A percentile compares a stretch with the other conserved stretches of the same genome.
These are phyloP conservation scores for Talaromyces nanjingensis DNA, from an alignment of 495 filamentous ascomycete species.

Conservation along the genomic window DNA sequence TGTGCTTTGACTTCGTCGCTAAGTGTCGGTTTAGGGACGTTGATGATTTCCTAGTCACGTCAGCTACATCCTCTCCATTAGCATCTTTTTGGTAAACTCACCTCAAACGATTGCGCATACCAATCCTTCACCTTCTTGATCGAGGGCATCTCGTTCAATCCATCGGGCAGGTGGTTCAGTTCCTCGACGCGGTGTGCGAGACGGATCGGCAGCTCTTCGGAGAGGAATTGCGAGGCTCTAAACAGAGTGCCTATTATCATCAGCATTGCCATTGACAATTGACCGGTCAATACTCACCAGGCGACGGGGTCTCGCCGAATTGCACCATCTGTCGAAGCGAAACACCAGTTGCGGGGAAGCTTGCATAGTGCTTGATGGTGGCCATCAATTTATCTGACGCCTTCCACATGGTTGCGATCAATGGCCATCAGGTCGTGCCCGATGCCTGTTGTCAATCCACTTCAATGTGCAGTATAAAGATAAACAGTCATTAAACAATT, in stretches of 20 bases:
- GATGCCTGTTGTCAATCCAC: not conserved
- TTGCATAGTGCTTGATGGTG: constrained; percentile 97
- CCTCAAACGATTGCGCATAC: constrained; percentile 99
- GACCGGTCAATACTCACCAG: constrained; percentile 47
- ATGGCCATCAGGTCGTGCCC: constrained; percentile 23
- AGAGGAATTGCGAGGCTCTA: constrained; percentile 94
- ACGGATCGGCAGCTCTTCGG: constrained; percentile 95
- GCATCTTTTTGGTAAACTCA: constrained; percentile 26
- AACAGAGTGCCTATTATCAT: constrained; percentile 72
- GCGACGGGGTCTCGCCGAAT: constrained; percentile 86
- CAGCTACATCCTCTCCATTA: not conserved
- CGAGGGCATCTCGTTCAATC: constrained; percentile 95
- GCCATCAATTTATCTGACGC: constrained; percentile 86
- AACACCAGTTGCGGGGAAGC: constrained; percentile 94
- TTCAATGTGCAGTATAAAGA: not conserved
- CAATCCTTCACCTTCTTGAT: constrained; percentile 92
- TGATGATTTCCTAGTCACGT: constrained; percentile 75
- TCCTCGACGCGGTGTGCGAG: constrained; percentile 94
- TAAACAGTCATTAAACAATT: not conserved
- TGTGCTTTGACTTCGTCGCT: constrained; percentile 69
- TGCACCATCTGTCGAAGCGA: constrained; percentile 98
- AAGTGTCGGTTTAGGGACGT: constrained; percentile 68
- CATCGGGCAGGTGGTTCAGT: constrained; percentile 87
- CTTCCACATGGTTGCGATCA: constrained; percentile 68
- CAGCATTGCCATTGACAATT: not conserved